A percentile compares a stretch with the other conserved stretches of the same genome.
These are phyloP conservation scores for Colletotrichum spaethianum DNA, from an alignment of 2,329 filamentous ascomycete genomes.

Conservation along the genomic window DNA sequence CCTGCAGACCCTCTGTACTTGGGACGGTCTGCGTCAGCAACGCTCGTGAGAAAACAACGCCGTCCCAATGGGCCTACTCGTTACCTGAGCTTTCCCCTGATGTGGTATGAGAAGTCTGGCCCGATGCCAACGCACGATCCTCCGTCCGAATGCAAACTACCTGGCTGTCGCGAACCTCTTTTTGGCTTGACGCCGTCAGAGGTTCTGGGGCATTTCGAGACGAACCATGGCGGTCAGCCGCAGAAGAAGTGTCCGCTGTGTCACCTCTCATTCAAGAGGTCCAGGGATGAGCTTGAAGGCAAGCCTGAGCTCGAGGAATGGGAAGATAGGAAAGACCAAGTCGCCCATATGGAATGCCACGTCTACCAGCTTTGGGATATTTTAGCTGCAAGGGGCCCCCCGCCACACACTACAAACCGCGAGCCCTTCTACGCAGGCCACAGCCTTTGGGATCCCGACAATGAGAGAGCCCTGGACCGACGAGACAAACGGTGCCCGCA, in stretches of 20 bases:
- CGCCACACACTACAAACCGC: background rate
- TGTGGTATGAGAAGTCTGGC: slow-evolving; percentile 38
- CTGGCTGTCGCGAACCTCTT: slow-evolving; percentile 33
- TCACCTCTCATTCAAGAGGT: slow-evolving; percentile 31
- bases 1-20: slow-evolving; percentile 36
- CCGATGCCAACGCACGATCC: slow-evolving; percentile 28
- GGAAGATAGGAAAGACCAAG: slow-evolving; percentile 23
- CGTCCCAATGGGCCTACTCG: slow-evolving; percentile 23
- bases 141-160: slow-evolving; percentile 28
- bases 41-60: slow-evolving; percentile 5
- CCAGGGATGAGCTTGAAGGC: slow-evolving; percentile 11
- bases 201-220: slow-evolving; percentile 39
- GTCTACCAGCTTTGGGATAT: slow-evolving; percentile 41
- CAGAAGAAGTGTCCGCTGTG: slow-evolving; percentile 37
- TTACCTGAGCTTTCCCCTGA: slow-evolving; percentile 21
- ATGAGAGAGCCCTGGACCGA: slow-evolving; percentile 33
- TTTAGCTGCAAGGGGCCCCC: background rate
- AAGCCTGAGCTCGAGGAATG: background rate
- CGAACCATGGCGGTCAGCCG: slow-evolving; percentile 29
- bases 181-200: slow-evolving; percentile 37
- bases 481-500: slow-evolving; percentile 42
- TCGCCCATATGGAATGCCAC: slow-evolving; percentile 43
- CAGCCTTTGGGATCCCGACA: slow-evolving; percentile 36
- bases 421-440: slow-evolving; percentile 37
- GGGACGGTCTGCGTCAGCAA: slow-evolving; percentile 5